Evolutionary conservation across 2,329 filamentous ascomycete genomes (phyloP).

Genomic region (Talaromyces sp.): DNA sequence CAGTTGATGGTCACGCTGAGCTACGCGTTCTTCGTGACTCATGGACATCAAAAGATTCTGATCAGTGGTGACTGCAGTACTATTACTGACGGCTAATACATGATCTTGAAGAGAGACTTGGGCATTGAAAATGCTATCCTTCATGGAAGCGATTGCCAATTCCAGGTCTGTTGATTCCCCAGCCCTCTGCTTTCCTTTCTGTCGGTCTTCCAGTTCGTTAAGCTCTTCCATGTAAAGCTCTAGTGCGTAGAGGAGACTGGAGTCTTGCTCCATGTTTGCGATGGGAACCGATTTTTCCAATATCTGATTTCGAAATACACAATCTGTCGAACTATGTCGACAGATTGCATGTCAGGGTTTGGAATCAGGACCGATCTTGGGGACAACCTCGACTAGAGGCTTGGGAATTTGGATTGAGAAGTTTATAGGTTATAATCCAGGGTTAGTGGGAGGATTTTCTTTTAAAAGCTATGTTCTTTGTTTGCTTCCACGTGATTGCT

Average conservation of each 20-base stretch:
- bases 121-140: neutral
- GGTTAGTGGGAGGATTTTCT: too few relatives aligned
- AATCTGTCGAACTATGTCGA: neutral
- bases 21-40: neutral
- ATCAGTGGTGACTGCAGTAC: conserved; percentile 1
- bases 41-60: conserved; percentile 2
- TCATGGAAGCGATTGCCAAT: neutral
- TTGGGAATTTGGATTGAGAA: too few relatives aligned
- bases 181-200: neutral
- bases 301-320: neutral
- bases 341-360: too few relatives aligned
- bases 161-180: neutral
- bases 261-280: neutral
- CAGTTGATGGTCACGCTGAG: neutral
- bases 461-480: too few relatives aligned
- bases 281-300: neutral
- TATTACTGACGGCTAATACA: neutral
- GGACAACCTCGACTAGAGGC: too few relatives aligned
- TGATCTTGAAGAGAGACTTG: neutral
- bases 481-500: too few relatives aligned
- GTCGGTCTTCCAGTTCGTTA: neutral
- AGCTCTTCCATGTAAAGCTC: neutral
- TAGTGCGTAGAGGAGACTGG: neutral
- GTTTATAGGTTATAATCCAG: too few relatives aligned
- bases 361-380: too few relatives aligned